These are phyloP conservation scores for Astrothelium macrocarpum DNA, from an alignment of 495 filamentous ascomycete genomes.

Conservation along the genomic window DNA sequence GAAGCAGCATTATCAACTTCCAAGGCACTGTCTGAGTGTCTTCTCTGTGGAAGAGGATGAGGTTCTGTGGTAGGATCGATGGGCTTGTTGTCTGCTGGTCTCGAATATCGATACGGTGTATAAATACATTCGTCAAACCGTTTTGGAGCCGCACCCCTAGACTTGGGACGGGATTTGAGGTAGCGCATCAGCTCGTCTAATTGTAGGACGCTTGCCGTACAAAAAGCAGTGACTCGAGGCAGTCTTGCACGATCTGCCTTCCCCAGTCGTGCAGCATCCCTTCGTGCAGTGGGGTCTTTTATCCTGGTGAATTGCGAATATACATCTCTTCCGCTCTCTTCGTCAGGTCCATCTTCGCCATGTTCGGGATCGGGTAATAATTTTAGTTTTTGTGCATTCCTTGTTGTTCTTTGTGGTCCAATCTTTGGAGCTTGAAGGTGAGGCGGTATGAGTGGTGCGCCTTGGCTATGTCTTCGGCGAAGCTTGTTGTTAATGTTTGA, in stretches of 20 bases:
- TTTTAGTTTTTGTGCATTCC: constrained; percentile 93
- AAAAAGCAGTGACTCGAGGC: constrained; percentile 90
- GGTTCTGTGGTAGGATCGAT: neutral
- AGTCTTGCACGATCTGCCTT: constrained; percentile 84
- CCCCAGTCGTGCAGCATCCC: constrained; percentile 85
- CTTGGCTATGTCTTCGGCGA: constrained; percentile 72
- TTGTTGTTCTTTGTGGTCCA: constrained; percentile 87
- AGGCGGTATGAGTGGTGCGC: constrained; percentile 44
- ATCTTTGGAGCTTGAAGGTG: constrained; percentile 58
- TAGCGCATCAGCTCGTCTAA: constrained; percentile 81
- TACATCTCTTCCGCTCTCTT: constrained; percentile 88
- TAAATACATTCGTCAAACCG: constrained; percentile 95
- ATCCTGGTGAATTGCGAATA: constrained; percentile 93
- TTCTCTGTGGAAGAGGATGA: constrained; percentile 9
- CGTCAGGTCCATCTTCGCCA: constrained; percentile 63
- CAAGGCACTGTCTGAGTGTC: constrained; percentile 36
- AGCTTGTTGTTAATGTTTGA: constrained; percentile 81
- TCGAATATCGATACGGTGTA: constrained; percentile 73
- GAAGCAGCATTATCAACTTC: constrained; percentile 34
- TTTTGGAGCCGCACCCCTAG: constrained; percentile 73
- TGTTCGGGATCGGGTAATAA: constrained; percentile 82
- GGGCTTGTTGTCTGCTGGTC: constrained; percentile 26
- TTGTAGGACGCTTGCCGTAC: constrained; percentile 81
- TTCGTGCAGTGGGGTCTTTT: constrained; percentile 86
- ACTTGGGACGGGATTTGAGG: constrained; percentile 68